These are phyloP conservation scores for Xerocomus spinulosus DNA, from an alignment of 768 basidiomycete species.

Conservation along the genomic window DNA sequence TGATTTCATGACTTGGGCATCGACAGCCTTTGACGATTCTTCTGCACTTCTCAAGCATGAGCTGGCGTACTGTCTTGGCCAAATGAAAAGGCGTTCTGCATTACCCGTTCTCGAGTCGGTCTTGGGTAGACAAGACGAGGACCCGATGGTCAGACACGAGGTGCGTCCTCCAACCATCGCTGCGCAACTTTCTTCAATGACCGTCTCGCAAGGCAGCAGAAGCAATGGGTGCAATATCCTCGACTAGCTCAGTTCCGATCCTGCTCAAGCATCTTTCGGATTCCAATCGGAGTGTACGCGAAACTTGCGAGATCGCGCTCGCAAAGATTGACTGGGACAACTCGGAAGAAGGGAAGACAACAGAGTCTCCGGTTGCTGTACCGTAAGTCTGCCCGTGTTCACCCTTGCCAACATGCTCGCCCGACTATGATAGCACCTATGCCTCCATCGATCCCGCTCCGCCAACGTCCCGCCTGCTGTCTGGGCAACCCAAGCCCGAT, in stretches of 20 bases:
- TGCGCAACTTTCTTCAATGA: constrained; percentile 1
- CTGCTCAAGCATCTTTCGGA: constrained; percentile 71
- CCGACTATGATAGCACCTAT: constrained; percentile 46
- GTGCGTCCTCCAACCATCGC: constrained; percentile 37
- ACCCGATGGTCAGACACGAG: constrained; percentile 98
- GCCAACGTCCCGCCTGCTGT: constrained; percentile 59
- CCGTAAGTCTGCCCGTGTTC: constrained; percentile 31
- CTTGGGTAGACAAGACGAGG: constrained; percentile 62
- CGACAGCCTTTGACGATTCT: constrained; percentile 73
- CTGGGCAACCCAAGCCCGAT: constrained; percentile 49
- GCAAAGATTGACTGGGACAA: constrained; percentile 93
- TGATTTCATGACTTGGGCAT: neutral
- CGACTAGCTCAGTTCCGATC: constrained; percentile 57
- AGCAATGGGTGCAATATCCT: constrained; percentile 93
- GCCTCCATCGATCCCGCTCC: constrained; percentile 91
- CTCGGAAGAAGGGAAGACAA: constrained; percentile 65
- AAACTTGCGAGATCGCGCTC: constrained; percentile 97
- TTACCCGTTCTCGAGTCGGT: constrained; percentile 76
- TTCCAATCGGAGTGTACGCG: constrained; percentile 70
- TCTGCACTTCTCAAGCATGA: constrained; percentile 96
- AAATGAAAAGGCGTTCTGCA: constrained; percentile 71
- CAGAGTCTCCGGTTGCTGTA: constrained; percentile 29
- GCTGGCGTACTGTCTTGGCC: constrained; percentile 94
- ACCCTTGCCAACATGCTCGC: neutral
- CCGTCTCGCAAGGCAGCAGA: constrained; percentile 78